Evolutionary conservation across 768 basidiomycete genomes (phyloP), one percentile per base, ranked within the genome.

Genomic region (Boletales sp.): DNA sequence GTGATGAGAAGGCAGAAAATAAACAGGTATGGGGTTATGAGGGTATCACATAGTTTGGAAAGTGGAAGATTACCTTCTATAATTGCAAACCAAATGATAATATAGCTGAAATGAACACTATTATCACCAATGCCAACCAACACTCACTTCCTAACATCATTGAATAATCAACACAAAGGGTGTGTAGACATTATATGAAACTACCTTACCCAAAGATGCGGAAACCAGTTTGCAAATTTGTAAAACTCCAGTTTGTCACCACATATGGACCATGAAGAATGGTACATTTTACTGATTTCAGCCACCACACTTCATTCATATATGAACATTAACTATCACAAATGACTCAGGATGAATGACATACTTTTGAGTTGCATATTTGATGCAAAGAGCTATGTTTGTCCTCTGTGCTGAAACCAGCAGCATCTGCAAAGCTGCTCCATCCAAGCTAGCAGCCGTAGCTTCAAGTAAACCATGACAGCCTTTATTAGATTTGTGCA

Each of bases 331-430:
- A 7, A 7, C 25, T 28, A 28, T 28, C 25, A 28, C 3, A 6
- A 5, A 5, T 28, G 25, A 28, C 25, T 28, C 7, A 7, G 25
- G 25, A 28, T 28, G 25, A 28, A 13, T 14, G 5, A 44, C 42
- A 8, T n/a, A 55, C 54, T 41, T 14, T 35, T 13, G 7, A 9
- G 51, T 18, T 35, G 54, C 50, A 55, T 37, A 52, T 37, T 17
- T 44, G 5, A 53, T 28, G 37, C 51, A 55, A 17, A 55, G 34
- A n/a, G 3, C n/a, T 9, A 53, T 33, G 8, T 55, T 55, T 18
- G 34, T 33, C 11, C 48, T 36, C 35, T 55, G 46, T 4, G 54
- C 46, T 8, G 54, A 52, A 21, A 53, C 40, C 4, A 55, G 30
- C 2, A 55, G 10, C 43, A 52, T 41, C 30, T 48, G 25, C 15